Evolutionary conservation across 2,329 filamentous ascomycete species (phyloP).

Genomic region (Monosporascus sp.): DNA sequence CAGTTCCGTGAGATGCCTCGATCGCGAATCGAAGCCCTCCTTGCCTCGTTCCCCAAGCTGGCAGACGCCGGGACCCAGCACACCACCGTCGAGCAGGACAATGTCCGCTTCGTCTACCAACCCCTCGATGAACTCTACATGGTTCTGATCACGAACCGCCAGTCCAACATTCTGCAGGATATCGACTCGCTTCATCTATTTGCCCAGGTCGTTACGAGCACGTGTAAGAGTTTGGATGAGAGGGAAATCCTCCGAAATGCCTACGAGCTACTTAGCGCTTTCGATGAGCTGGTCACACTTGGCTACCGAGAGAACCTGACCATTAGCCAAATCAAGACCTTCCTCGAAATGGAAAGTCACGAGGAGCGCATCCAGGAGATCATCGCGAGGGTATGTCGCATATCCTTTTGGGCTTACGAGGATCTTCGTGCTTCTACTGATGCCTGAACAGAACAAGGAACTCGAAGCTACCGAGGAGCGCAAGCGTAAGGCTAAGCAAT

Average conservation of each 20-base stretch:
- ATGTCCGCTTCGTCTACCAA: constrained; percentile 99
- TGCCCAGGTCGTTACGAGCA: constrained; percentile 92
- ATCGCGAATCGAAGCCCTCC: constrained; percentile 91
- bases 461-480: constrained; percentile 96
- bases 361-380: constrained; percentile 99
- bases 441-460: constrained; percentile 77
- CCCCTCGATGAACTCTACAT: constrained; percentile 99
- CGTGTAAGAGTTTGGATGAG: constrained; percentile 94
- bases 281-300: constrained; percentile 93
- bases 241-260: constrained; percentile 92
- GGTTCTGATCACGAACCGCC: constrained; percentile 98
- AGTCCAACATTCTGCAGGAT: constrained; percentile 98
- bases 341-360: constrained; percentile 98
- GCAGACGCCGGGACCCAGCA: constrained; percentile 95
- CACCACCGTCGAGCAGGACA: constrained; percentile 97
- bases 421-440: constrained; percentile 9
- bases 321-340: constrained; percentile 96
- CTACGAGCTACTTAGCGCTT: constrained; percentile 92
- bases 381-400: constrained; percentile 70
- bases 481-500: constrained; percentile 96
- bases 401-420: neutral
- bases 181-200: constrained; percentile 98
- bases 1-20: constrained; percentile 98
- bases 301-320: constrained; percentile 96
- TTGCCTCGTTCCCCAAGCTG: constrained; percentile 96